Percentiles rank a stretch among this genome's conserved stretches.
phyloP scores from a whole-genome alignment of 768 basidiomycete species.

The Strobilomyces dryophilus region DNA sequence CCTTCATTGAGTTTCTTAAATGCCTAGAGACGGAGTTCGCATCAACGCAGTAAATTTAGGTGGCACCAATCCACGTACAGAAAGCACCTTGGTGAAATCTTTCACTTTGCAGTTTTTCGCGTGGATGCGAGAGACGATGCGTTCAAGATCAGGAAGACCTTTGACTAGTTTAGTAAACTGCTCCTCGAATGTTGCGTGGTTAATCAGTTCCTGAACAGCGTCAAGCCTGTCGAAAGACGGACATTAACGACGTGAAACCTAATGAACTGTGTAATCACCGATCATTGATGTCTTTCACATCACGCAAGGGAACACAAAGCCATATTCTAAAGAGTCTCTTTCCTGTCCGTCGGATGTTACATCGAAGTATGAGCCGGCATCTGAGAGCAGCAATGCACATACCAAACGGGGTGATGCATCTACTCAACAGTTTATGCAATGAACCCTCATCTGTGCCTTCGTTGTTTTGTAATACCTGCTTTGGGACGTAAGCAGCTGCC shows the following conservation, averaged over 20 bases:
- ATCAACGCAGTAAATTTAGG: slow-evolving; percentile 1
- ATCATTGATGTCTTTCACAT: slow-evolving; percentile 81
- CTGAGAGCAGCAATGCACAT: slow-evolving; percentile 9
- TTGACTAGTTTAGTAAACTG: slow-evolving; percentile 75
- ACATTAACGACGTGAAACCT: slow-evolving; percentile 12
- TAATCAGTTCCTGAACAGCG: slow-evolving; percentile 88
- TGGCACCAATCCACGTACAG: slow-evolving; percentile 39
- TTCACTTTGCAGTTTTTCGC: slow-evolving; percentile 84
- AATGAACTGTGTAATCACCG: slow-evolving; percentile 45
- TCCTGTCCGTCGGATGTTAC: slow-evolving; percentile 42
- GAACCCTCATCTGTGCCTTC: slow-evolving; percentile 94
- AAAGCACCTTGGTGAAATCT: slow-evolving; percentile 83
- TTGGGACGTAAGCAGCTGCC: slow-evolving; percentile 3
- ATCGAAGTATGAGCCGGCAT: slow-evolving; percentile 1
- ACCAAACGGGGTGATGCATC: slow-evolving; percentile 93
- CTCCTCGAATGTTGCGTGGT: slow-evolving; percentile 70
- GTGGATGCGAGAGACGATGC: slow-evolving; percentile 92
- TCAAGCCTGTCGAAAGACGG: slow-evolving; percentile 59
- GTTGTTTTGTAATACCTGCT: slow-evolving; percentile 80
- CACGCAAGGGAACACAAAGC: slow-evolving; percentile 88
- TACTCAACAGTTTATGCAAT: slow-evolving; percentile 71
- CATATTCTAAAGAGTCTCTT: slow-evolving; percentile 96
- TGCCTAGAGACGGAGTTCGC: slow-evolving; percentile 41
- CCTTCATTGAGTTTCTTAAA: slow-evolving; percentile 74
- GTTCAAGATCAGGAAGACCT: slow-evolving; percentile 87